phyloP scores from a whole-genome alignment of 441 rosid species.

The Populus hybrid region DNA sequence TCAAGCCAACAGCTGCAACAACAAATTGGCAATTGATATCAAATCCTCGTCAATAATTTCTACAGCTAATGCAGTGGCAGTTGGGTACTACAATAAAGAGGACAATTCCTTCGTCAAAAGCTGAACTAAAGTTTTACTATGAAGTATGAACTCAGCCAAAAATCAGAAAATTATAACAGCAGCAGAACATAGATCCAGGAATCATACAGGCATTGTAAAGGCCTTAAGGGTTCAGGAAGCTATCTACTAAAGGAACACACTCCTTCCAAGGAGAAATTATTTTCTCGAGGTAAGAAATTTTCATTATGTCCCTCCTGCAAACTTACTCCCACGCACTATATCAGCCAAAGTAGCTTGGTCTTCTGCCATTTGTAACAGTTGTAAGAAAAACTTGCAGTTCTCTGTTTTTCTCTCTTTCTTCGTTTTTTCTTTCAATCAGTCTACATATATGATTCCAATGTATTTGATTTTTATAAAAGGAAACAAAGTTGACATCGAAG shows the following conservation, averaged over 20 bases:
- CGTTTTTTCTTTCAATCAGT: not conserved
- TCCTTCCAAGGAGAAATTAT: not conserved
- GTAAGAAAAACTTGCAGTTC: not conserved
- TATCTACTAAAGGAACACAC: not conserved
- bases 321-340: not conserved
- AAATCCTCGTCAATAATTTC: not conserved
- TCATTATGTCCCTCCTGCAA: not conserved
- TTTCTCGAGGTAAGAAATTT: not conserved
- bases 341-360: not conserved
- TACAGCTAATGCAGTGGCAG: not conserved
- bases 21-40: not conserved
- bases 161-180: not conserved
- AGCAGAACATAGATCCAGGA: not conserved
- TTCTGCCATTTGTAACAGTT: not conserved
- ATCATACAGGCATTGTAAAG: not conserved
- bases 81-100: not conserved
- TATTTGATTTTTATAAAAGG: no score
- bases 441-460: not conserved
- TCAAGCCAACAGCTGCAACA: not conserved
- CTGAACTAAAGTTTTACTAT: no score
- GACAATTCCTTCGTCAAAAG: not conserved
- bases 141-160: no score
- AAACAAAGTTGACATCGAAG: not conserved
- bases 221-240: not conserved
- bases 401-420: not conserved